Evolutionary conservation across 768 basidiomycete genomes (phyloP).

Genomic region (Boletus sp.): DNA sequence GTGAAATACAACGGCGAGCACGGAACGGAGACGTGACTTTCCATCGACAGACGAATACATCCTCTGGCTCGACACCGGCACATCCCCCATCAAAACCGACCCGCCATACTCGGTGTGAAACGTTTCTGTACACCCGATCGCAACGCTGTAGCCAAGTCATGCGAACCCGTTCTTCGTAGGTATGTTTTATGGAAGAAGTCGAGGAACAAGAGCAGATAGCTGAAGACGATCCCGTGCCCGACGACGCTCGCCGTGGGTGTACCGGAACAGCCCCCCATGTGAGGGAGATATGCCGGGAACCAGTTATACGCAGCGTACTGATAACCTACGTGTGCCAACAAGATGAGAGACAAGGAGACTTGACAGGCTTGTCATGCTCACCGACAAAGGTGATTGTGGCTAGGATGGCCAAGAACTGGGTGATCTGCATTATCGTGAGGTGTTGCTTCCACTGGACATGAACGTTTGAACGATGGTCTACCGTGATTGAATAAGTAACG

Average conservation of each 20-base stretch:
- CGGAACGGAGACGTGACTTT: no score
- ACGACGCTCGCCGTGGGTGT: slow-evolving; percentile 14
- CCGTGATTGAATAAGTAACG: background rate
- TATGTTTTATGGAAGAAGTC: slow-evolving; percentile 24
- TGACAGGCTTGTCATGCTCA: no score
- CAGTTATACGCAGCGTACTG: slow-evolving; percentile 19
- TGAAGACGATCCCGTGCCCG: slow-evolving; percentile 11
- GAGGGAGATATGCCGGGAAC: slow-evolving; percentile 15
- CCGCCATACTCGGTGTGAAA: background rate
- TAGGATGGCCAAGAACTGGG: slow-evolving; percentile 21
- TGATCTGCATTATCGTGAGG: slow-evolving; percentile 23
- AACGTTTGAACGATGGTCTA: background rate
- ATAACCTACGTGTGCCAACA: slow-evolving; percentile 9
- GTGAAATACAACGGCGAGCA: no score
- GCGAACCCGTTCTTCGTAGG: slow-evolving; percentile 1
- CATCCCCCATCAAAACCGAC: background rate
- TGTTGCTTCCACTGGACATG: slow-evolving; percentile 30
- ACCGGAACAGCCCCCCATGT: slow-evolving; percentile 15
- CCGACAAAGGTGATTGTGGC: slow-evolving; percentile 7
- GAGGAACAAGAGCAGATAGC: slow-evolving; percentile 21
- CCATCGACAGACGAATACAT: background rate
- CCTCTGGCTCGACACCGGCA: no score
- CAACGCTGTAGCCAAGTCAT: background rate
- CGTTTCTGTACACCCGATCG: background rate
- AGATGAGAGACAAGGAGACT: background rate